Conservation (phyloP, 352 stramenopile genomes). For the Pythium chondricola region DNA sequence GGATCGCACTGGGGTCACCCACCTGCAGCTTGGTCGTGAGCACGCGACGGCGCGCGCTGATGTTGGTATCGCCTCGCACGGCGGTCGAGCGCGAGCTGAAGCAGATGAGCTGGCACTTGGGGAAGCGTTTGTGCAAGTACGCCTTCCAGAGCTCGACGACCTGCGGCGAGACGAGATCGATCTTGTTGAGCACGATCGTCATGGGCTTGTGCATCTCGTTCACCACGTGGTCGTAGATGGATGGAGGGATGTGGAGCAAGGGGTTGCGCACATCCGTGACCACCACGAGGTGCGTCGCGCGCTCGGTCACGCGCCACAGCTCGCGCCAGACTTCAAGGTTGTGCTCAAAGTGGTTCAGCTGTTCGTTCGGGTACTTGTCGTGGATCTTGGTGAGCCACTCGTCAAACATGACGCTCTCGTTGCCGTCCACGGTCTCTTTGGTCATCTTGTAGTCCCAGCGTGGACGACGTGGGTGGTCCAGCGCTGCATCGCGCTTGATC, state of each 20-base stretch:
- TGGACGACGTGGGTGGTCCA: slow-evolving; percentile 69
- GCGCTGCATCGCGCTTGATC: slow-evolving; percentile 50
- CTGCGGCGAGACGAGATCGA: slow-evolving; percentile 61
- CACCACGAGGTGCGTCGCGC: slow-evolving; percentile 70
- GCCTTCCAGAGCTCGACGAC: slow-evolving; percentile 63
- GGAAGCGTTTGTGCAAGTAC: slow-evolving; percentile 59
- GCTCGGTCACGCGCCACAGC: slow-evolving; percentile 83
- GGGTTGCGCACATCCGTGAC: slow-evolving; percentile 79
- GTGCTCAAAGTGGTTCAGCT: slow-evolving; percentile 84
- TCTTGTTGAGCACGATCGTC: slow-evolving; percentile 82
- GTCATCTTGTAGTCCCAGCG: slow-evolving; percentile 76
- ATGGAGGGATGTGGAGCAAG: slow-evolving; percentile 73
- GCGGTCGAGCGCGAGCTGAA: slow-evolving; percentile 76
- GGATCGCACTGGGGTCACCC: slow-evolving; percentile 54
- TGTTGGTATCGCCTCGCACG: slow-evolving; percentile 59
- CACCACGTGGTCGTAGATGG: slow-evolving; percentile 75
- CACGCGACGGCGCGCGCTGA: slow-evolving; percentile 60
- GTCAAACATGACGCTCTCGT: slow-evolving; percentile 83
- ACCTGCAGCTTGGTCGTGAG: slow-evolving; percentile 80
- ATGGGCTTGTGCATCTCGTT: slow-evolving; percentile 70
- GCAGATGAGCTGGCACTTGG: slow-evolving; percentile 54
- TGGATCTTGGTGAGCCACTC: slow-evolving; percentile 83
- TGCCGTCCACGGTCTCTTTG: slow-evolving; percentile 80
- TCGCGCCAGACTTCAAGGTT: slow-evolving; percentile 84
- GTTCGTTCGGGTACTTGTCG: slow-evolving; percentile 73